These are phyloP conservation scores for Rhynchospora pubera DNA, from an alignment of 176 grass and related monocot genomes.

Conservation along the genomic window DNA sequence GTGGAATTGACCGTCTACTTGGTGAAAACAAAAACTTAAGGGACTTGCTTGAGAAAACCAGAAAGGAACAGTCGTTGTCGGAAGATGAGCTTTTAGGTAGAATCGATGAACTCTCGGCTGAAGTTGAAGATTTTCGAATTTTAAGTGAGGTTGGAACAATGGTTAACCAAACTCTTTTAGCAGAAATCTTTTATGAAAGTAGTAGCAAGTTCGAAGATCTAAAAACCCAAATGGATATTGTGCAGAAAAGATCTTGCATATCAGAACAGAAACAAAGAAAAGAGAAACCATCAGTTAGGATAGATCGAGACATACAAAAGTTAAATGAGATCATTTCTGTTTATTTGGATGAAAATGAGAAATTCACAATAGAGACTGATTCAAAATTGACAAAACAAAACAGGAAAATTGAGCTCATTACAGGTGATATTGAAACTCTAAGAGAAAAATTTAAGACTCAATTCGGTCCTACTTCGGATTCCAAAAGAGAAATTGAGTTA, in stretches of 20 bases:
- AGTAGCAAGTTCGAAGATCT: slow-evolving; percentile 38
- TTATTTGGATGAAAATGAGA: slow-evolving; percentile 42
- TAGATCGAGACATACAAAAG: slow-evolving; percentile 50
- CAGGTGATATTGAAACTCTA: slow-evolving; percentile 52
- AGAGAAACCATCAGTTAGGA: slow-evolving; percentile 30
- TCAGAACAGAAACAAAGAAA: slow-evolving; percentile 37
- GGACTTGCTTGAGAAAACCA: slow-evolving; percentile 40
- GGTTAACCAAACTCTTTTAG: slow-evolving; percentile 36
- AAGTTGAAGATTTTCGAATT: slow-evolving; percentile 43
- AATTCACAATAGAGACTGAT: slow-evolving; percentile 34
- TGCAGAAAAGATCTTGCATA: slow-evolving; percentile 28
- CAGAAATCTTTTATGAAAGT: slow-evolving; percentile 26
- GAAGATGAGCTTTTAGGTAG: slow-evolving; percentile 24
- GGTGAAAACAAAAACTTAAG: slow-evolving; percentile 45
- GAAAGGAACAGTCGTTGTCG: slow-evolving; percentile 22
- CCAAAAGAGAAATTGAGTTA: slow-evolving; percentile 41
- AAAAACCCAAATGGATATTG: neutral
- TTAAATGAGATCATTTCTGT: slow-evolving; percentile 35
- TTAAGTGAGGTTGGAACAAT: slow-evolving; percentile 36
- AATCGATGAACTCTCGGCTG: slow-evolving; percentile 33
- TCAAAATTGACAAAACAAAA: slow-evolving; percentile 58
- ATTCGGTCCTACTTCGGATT: slow-evolving; percentile 46
- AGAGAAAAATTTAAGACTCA: slow-evolving; percentile 51
- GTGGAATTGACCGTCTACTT: slow-evolving; percentile 36
- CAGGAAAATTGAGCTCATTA: slow-evolving; percentile 53